phyloP scores from a whole-genome alignment of 2,329 filamentous ascomycete species.

The Phyllosticta ampelicida region DNA sequence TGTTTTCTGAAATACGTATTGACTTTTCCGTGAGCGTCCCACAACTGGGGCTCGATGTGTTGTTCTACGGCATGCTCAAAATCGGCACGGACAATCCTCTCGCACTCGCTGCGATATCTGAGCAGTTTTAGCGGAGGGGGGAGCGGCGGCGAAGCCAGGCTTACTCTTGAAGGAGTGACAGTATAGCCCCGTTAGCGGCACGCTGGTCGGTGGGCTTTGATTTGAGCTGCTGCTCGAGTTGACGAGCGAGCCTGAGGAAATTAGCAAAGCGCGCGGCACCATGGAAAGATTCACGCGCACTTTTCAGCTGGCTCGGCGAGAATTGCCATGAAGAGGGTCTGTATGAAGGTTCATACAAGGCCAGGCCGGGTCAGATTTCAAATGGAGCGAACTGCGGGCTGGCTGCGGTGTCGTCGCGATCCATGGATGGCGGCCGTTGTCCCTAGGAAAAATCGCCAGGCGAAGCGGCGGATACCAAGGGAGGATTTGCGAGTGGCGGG shows the following conservation, averaged over 20 bases:
- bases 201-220: slow-evolving; percentile 39
- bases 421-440: slow-evolving; percentile 35
- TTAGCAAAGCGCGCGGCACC: slow-evolving; percentile 15
- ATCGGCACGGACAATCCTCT: slow-evolving; percentile 62
- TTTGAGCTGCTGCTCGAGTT: slow-evolving; percentile 39
- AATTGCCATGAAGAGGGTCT: slow-evolving; percentile 32
- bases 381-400: slow-evolving; percentile 37
- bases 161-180: slow-evolving; percentile 30
- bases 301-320: slow-evolving; percentile 41
- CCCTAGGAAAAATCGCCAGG: neutral
- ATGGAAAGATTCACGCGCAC: slow-evolving; percentile 26
- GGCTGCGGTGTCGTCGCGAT: slow-evolving; percentile 40
- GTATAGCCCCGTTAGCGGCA: slow-evolving; percentile 40
- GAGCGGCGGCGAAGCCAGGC: slow-evolving; percentile 5
- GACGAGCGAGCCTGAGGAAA: slow-evolving; percentile 29
- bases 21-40: slow-evolving; percentile 67
- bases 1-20: slow-evolving; percentile 68
- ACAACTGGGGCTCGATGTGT: slow-evolving; percentile 60
- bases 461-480: neutral
- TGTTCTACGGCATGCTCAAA: slow-evolving; percentile 53
- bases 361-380: slow-evolving; percentile 49
- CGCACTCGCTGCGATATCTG: slow-evolving; percentile 61
- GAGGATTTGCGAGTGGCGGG: neutral
- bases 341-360: slow-evolving; percentile 25
- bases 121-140: slow-evolving; percentile 9